A percentile compares a stretch with the other conserved stretches of the same genome.
Conservation (phyloP, 352 stramenopile genomes). For the Phytophthora litchii region DNA sequence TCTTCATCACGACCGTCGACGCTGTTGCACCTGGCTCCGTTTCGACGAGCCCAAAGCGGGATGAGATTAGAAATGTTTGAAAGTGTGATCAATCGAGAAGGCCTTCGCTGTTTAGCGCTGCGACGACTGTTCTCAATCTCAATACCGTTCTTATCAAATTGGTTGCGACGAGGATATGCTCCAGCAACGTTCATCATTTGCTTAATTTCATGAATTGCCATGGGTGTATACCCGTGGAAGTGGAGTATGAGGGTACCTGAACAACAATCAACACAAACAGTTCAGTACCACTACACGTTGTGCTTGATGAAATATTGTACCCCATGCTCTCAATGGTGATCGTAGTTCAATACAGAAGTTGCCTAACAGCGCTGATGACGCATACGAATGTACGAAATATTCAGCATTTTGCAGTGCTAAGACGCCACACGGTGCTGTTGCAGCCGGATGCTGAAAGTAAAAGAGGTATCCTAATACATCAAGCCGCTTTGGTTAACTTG, state of each 20-base stretch:
- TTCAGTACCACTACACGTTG: not conserved
- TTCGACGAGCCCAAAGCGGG: slow-evolving; percentile 39
- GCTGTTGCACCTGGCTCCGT: slow-evolving; percentile 38
- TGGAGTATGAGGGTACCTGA: slow-evolving; percentile 78
- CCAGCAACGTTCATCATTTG: slow-evolving; percentile 58
- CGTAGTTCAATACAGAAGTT: slow-evolving; percentile 83
- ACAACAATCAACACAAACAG: not conserved
- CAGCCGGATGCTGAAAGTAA: slow-evolving; percentile 70
- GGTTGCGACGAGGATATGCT: slow-evolving; percentile 30
- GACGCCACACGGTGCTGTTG: slow-evolving; percentile 63
- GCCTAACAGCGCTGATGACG: slow-evolving; percentile 53
- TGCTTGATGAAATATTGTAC: slow-evolving; percentile 22
- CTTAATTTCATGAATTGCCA: slow-evolving; percentile 55
- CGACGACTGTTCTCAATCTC: slow-evolving; percentile 26
- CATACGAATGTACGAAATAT: slow-evolving; percentile 79
- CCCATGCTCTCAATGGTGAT: slow-evolving; percentile 64
- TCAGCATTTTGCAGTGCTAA: slow-evolving; percentile 66
- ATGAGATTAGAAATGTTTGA: slow-evolving; percentile 41
- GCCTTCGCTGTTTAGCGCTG: slow-evolving; percentile 12
- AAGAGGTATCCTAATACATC: slow-evolving; percentile 64
- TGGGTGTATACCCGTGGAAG: slow-evolving; percentile 62
- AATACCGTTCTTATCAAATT: slow-evolving; percentile 25
- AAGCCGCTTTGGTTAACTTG: not conserved
- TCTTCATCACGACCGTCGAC: slow-evolving; percentile 55
- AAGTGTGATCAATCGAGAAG: slow-evolving; percentile 42